phyloP scores from a whole-genome alignment of 2,329 filamentous ascomycete species.

The Talaromyces verruculosus region DNA sequence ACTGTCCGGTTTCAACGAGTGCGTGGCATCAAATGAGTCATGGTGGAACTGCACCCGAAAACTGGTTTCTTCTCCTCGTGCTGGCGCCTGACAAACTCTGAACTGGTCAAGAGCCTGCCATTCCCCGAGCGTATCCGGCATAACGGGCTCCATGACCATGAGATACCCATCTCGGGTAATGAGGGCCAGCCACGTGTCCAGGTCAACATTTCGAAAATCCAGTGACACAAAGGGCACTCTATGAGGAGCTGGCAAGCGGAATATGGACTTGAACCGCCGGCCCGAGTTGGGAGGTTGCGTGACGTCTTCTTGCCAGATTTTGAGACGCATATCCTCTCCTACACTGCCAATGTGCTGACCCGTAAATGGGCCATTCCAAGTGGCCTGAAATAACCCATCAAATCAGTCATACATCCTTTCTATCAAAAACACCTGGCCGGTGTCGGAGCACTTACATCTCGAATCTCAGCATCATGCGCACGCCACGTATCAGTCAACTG shows the following conservation, averaged over 20 bases:
- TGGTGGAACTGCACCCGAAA: slow-evolving; percentile 88
- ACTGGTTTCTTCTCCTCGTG: slow-evolving; percentile 78
- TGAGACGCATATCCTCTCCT: slow-evolving; percentile 84
- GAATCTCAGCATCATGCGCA: slow-evolving; percentile 85
- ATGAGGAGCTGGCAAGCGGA: slow-evolving; percentile 64
- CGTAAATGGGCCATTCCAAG: slow-evolving; percentile 89
- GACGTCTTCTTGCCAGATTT: slow-evolving; percentile 89
- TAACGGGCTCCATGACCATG: slow-evolving; percentile 79
- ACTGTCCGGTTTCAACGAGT: slow-evolving; percentile 76
- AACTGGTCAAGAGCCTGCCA: slow-evolving; percentile 76
- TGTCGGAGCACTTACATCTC: slow-evolving; percentile 63
- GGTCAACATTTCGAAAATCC: slow-evolving; percentile 79
- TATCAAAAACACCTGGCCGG: slow-evolving; percentile 31
- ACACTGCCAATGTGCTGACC: slow-evolving; percentile 87
- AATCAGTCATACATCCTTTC: slow-evolving; percentile 20
- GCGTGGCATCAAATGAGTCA: slow-evolving; percentile 70
- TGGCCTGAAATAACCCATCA: slow-evolving; percentile 57
- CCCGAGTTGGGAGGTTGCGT: slow-evolving; percentile 71
- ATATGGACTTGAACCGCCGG: slow-evolving; percentile 73
- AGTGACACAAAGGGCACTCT: slow-evolving; percentile 72
- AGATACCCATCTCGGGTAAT: slow-evolving; percentile 80
- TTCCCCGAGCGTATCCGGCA: slow-evolving; percentile 75
- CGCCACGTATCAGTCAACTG: slow-evolving; percentile 81
- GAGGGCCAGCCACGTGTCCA: slow-evolving; percentile 81
- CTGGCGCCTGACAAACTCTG: slow-evolving; percentile 67